A percentile compares a stretch with the other conserved stretches of the same genome.
Evolutionary conservation across 2,329 filamentous ascomycete species (phyloP).

Genomic region (Arthrinium phaeospermum): DNA sequence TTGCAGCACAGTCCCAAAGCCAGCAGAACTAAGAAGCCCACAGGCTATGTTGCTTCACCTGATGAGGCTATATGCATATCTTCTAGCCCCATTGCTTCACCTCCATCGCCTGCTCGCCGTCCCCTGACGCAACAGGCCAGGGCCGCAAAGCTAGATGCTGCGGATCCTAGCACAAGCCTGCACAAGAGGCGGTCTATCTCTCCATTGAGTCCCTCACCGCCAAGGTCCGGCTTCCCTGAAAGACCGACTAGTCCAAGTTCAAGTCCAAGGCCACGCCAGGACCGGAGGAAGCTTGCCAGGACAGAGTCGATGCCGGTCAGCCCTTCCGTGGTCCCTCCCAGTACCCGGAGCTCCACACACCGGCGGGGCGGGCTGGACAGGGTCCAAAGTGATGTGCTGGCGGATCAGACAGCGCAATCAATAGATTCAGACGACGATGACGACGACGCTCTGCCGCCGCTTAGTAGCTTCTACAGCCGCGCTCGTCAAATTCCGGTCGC

Average conservation of each 20-base stretch:
- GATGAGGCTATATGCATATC: conserved; percentile 50
- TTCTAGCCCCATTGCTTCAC: conserved; percentile 49
- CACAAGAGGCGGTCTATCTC: conserved; percentile 18
- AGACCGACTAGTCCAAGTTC: neutral
- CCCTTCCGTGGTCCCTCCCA: neutral
- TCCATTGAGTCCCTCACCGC: neutral
- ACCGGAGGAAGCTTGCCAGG: conserved; percentile 33
- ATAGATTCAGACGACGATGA: conserved; percentile 27
- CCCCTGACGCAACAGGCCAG: conserved; percentile 24
- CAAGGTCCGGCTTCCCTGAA: neutral
- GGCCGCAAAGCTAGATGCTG: neutral
- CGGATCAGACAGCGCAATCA: neutral
- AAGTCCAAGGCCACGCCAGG: neutral
- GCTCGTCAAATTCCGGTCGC: conserved; percentile 18
- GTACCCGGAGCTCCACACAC: neutral
- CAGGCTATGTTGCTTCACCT: conserved; percentile 28
- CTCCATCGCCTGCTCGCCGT: conserved; percentile 34
- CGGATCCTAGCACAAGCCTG: neutral
- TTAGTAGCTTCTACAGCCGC: conserved; percentile 28
- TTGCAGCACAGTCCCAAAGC: conserved; percentile 51
- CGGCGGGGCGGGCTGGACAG: conserved; percentile 26
- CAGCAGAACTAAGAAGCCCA: conserved; percentile 25
- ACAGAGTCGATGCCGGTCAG: conserved; percentile 35
- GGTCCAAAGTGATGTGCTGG: conserved; percentile 31
- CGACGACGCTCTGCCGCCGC: conserved; percentile 30